Evolutionary conservation across 495 filamentous ascomycete genomes (phyloP).

Genomic region (Podospora conica): DNA sequence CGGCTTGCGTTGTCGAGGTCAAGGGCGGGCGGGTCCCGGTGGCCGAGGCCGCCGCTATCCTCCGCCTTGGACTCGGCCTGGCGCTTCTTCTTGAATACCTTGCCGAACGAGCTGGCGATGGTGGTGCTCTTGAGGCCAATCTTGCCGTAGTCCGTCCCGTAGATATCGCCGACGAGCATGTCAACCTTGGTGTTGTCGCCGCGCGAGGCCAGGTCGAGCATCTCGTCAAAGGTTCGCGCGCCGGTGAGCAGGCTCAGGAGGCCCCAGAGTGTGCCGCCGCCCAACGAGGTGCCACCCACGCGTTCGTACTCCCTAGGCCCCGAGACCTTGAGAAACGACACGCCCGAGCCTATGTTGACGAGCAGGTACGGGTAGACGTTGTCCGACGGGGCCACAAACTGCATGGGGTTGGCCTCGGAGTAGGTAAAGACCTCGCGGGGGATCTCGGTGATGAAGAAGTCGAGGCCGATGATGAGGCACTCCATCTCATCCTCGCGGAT

Average conservation of each 20-base stretch:
- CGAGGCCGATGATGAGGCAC: conserved; percentile 91
- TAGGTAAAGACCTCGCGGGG: conserved; percentile 96
- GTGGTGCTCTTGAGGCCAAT: conserved; percentile 90
- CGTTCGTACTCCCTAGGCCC: conserved; percentile 78
- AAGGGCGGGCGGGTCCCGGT: conserved; percentile 37
- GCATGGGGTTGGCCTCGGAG: conserved; percentile 79
- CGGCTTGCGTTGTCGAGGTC: conserved; percentile 7
- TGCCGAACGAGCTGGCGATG: conserved; percentile 93
- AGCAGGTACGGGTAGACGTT: conserved; percentile 94
- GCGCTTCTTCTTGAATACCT: conserved; percentile 83
- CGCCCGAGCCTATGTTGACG: conserved; percentile 98
- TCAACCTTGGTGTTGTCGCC: conserved; percentile 92
- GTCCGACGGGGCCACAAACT: conserved; percentile 61
- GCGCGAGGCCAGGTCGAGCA: conserved; percentile 87
- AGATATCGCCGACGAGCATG: conserved; percentile 97
- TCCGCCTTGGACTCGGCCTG: conserved; percentile 70
- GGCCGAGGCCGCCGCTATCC: conserved; percentile 58
- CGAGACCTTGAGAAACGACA: conserved; percentile 97
- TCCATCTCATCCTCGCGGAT: conserved; percentile 97
- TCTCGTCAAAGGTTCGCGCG: conserved; percentile 86
- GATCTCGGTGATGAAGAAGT: conserved; percentile 98
- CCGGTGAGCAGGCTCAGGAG: conserved; percentile 84
- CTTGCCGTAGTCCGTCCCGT: conserved; percentile 90
- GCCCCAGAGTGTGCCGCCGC: conserved; percentile 95
- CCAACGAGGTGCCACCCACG: conserved; percentile 90